phyloP scores from a whole-genome alignment of 78 protist genomes.

The Tieghemostelium lacteum region DNA sequence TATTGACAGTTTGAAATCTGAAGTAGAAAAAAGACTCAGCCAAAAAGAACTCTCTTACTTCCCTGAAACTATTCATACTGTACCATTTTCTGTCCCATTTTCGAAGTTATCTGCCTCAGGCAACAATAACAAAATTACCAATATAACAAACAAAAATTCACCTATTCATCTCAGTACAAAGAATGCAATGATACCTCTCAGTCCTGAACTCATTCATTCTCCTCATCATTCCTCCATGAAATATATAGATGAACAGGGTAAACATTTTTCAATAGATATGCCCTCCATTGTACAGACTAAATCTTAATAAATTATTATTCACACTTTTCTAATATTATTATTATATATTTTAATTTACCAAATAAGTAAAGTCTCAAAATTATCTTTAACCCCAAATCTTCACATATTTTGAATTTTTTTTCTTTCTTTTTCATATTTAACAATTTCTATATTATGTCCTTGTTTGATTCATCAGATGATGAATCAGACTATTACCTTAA shows the following conservation, averaged over 20 bases:
- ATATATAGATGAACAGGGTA: constrained; percentile 65
- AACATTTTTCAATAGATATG: constrained; percentile 43
- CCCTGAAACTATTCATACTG: constrained; percentile 21
- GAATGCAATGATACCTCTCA: background rate
- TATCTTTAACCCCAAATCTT: no score
- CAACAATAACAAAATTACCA: background rate
- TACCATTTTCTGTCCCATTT: constrained; percentile 21
- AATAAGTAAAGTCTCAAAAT: no score
- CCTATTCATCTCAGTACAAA: background rate
- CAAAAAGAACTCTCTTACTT: background rate
- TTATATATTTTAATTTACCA: no score
- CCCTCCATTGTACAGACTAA: no score
- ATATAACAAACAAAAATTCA: background rate
- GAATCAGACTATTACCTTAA: no score
- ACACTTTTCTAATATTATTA: no score
- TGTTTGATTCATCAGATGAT: no score
- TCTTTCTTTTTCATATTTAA: no score
- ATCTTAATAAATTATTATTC: no score
- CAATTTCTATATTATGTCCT: no score
- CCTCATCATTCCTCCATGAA: constrained; percentile 14
- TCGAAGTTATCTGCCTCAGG: background rate
- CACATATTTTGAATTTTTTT: no score
- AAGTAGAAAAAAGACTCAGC: constrained; percentile 16
- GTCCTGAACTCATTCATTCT: constrained; percentile 57
- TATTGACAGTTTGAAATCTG: constrained; percentile 25